A percentile compares a stretch with the other conserved stretches of the same genome.
Evolutionary conservation across 805 yeast species (phyloP).

Genomic region (Kodamaea fukazawae): DNA sequence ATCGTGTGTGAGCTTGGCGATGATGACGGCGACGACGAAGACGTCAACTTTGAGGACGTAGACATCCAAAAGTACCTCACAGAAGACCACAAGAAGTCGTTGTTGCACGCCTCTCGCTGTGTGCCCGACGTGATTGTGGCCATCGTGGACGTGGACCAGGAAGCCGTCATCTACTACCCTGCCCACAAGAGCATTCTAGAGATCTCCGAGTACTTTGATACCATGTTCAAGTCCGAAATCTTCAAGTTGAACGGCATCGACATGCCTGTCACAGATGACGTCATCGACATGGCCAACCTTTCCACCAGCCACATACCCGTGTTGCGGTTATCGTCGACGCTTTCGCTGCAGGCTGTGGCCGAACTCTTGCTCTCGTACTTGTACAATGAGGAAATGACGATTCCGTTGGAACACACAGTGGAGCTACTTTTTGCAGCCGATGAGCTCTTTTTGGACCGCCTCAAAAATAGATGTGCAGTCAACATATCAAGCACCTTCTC

Average conservation of each 20-base stretch:
- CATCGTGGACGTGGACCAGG: constrained; percentile 27
- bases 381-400: constrained; percentile 57
- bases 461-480: constrained; percentile 63
- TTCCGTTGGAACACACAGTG: constrained; percentile 50
- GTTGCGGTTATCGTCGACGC: constrained; percentile 5
- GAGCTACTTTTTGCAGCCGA: constrained; percentile 63
- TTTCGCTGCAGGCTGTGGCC: constrained; percentile 19
- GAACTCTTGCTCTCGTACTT: constrained; percentile 53
- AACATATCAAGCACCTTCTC: constrained; percentile 35
- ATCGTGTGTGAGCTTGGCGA: constrained; percentile 7
- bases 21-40: neutral
- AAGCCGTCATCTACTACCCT: constrained; percentile 48
- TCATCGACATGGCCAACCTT: constrained; percentile 2
- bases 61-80: constrained; percentile 18
- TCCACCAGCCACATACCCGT: constrained; percentile 2
- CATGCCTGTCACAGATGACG: constrained; percentile 14
- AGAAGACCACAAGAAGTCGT: constrained; percentile 15
- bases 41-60: constrained; percentile 30
- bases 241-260: constrained; percentile 17
- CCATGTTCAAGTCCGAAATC: constrained; percentile 54
- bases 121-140: constrained; percentile 50
- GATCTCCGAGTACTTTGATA: constrained; percentile 61
- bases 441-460: constrained; percentile 54
- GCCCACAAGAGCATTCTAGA: constrained; percentile 59
- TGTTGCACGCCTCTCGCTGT: constrained; percentile 21